A percentile compares a stretch with the other conserved stretches of the same genome.
phyloP scores from a whole-genome alignment of 208 protist species.

The Jaenimonas drosophilae region DNA sequence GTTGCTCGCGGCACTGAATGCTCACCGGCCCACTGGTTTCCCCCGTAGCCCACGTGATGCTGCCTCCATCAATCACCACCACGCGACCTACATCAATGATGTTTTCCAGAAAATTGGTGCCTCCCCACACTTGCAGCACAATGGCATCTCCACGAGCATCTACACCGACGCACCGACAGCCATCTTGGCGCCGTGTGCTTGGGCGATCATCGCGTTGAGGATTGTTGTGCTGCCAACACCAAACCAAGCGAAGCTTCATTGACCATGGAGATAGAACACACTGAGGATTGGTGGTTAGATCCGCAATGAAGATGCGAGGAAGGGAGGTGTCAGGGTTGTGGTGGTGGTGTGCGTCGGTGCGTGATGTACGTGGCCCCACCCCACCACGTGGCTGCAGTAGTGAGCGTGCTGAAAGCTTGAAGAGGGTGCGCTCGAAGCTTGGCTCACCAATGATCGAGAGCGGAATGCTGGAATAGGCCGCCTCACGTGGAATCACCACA shows the following conservation, averaged over 20 bases:
- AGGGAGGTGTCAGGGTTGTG: neutral
- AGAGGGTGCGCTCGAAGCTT: slow-evolving; percentile 11
- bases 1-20: slow-evolving; percentile 40
- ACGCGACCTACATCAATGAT: slow-evolving; percentile 19
- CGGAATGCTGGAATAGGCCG: slow-evolving; percentile 21
- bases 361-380: neutral
- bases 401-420: slow-evolving; percentile 30
- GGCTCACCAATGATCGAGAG: slow-evolving; percentile 53
- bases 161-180: too few relatives aligned
- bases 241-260: slow-evolving; percentile 9
- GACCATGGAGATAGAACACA: neutral
- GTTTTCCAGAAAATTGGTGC: too few relatives aligned
- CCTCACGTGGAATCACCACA: slow-evolving; percentile 41
- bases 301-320: neutral
- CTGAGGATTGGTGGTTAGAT: neutral
- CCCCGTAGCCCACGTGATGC: slow-evolving; percentile 13
- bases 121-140: too few relatives aligned
- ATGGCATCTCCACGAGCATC: too few relatives aligned
- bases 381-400: slow-evolving; percentile 22
- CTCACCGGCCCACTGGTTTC: slow-evolving; percentile 15
- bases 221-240: too few relatives aligned
- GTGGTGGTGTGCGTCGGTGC: neutral
- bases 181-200: too few relatives aligned
- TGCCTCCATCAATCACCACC: slow-evolving; percentile 14
- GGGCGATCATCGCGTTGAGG: too few relatives aligned